Percentiles rank a stretch among this genome's conserved stretches.
Conservation (phyloP, 2,329 filamentous ascomycete species). For the Teratosphaeria destructans region DNA sequence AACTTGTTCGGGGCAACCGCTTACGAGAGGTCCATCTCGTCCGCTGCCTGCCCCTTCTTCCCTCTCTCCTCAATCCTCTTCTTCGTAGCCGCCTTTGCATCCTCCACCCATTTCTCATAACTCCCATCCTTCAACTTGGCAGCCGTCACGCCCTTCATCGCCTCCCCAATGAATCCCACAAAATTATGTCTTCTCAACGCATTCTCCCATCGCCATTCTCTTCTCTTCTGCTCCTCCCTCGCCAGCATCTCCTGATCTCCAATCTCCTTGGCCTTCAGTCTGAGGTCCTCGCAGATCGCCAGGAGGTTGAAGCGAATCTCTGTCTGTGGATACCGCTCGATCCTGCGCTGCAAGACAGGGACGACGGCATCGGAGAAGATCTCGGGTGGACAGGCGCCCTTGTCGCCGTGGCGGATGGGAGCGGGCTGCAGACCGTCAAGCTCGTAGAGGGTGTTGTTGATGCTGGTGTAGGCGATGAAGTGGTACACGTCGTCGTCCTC, state of each 20-base stretch:
- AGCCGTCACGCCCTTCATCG: slow-evolving; percentile 75
- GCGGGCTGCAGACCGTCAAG: slow-evolving; percentile 88
- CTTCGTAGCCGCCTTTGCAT: slow-evolving; percentile 50
- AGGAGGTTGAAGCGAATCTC: slow-evolving; percentile 96
- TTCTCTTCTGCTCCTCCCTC: slow-evolving; percentile 72
- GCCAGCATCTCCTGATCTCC: slow-evolving; percentile 71
- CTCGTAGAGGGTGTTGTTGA: slow-evolving; percentile 77
- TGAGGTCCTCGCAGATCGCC: slow-evolving; percentile 78
- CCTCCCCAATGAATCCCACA: slow-evolving; percentile 84
- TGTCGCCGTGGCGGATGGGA: slow-evolving; percentile 73
- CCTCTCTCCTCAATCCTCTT: slow-evolving; percentile 37
- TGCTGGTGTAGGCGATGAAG: slow-evolving; percentile 87
- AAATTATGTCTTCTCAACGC: slow-evolving; percentile 87
- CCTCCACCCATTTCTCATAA: slow-evolving; percentile 64
- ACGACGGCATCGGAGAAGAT: slow-evolving; percentile 74
- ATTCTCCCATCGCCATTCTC: slow-evolving; percentile 91
- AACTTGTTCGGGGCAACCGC: background rate
- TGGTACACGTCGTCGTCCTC: slow-evolving; percentile 87
- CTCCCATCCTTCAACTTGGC: slow-evolving; percentile 56
- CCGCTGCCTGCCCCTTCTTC: slow-evolving; percentile 30
- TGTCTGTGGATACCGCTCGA: slow-evolving; percentile 70
- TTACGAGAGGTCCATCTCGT: slow-evolving; percentile 29
- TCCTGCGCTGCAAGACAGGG: slow-evolving; percentile 72
- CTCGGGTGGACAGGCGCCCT: slow-evolving; percentile 55
- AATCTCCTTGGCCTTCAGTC: slow-evolving; percentile 65